Base-by-base conservation (phyloP, 129 eudicot genomes). In the Helichrysum umbraculigerum region DNA sequence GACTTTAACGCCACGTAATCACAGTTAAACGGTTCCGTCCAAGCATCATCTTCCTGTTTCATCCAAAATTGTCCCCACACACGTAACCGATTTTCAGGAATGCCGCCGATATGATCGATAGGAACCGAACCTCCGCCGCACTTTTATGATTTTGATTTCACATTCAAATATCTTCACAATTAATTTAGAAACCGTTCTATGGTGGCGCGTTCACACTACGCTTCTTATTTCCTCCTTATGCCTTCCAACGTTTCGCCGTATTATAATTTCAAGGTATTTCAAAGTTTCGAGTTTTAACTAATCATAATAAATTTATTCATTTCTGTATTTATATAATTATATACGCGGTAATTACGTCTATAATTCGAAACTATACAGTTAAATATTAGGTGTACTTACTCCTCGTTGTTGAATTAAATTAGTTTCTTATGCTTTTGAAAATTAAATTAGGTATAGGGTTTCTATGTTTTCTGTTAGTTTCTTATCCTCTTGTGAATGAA, bases 181-280 rank as follows among this genome's bases (percentile, higher is more conserved):
- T 47, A 12, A 47, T 1, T 34, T 35, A 10, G 33, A n/a, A 75
- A 25, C 0, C 1, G 6, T 47, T 47, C 44, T 19, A 57, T 32
- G 66, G 77, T 64, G 68, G 78, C 60, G 78, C 83, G 68, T 79
- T 80, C 83, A 66, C 70, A 80, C 57, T 61, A 73, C 63, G 69
- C 30, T 63, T 54, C 34, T 22, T 28, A 62, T 63, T 44, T 42
- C 60, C 50, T 68, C 42, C 39, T 73, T 41, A 37, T 12, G 4
- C 50, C 20, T 61, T 41, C 68, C 68, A 4, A 66, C 16, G 50
- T 41, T 41, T 41, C 25, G 11, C 32, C 61, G n/a, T 51, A 28
- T 69, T 58, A 37, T 21, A 19, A 60, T 20, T 29, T 32, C 4
- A 69, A 78, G 81, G 76, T 70, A 58, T 47, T 4, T 47, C 3